Conservation (phyloP, 495 filamentous ascomycete genomes). For the Cercophora sp. region DNA sequence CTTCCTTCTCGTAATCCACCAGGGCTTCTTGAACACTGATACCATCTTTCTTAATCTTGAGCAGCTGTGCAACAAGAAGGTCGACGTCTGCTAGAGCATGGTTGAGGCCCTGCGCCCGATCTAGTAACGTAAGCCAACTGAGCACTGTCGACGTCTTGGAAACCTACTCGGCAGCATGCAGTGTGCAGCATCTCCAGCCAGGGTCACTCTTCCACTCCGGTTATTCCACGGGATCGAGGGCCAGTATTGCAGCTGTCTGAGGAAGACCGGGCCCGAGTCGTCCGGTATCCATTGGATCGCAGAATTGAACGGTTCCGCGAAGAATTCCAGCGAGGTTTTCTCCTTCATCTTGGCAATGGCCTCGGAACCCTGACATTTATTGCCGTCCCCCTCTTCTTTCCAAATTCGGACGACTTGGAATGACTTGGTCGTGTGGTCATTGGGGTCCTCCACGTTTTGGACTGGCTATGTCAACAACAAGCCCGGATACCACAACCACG, state of each 20-base stretch:
- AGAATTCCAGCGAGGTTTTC: neutral
- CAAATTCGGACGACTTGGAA: constrained; percentile 7
- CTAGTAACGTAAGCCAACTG: constrained; percentile 16
- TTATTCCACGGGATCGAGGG: constrained; percentile 45
- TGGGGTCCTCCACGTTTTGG: neutral
- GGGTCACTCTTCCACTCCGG: constrained; percentile 42
- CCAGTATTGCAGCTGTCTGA: constrained; percentile 29
- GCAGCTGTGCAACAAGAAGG: constrained; percentile 33
- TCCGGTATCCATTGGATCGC: constrained; percentile 38
- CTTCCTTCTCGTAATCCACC: constrained; percentile 42
- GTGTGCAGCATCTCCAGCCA: constrained; percentile 57
- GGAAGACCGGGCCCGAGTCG: neutral
- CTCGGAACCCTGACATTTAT: neutral
- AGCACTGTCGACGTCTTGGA: neutral
- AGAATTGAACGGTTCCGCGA: constrained; percentile 28
- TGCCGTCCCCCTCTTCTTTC: neutral
- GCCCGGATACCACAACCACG: neutral
- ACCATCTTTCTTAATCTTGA: constrained; percentile 15
- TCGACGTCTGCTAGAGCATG: constrained; percentile 43
- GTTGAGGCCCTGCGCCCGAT: constrained; percentile 52
- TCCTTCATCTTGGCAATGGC: constrained; percentile 4
- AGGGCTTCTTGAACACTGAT: constrained; percentile 26
- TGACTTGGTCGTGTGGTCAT: neutral
- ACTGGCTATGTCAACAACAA: neutral
- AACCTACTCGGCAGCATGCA: constrained; percentile 42